These are phyloP conservation scores for Epichloe scottii DNA, from an alignment of 2,329 filamentous ascomycete genomes.

Conservation along the genomic window DNA sequence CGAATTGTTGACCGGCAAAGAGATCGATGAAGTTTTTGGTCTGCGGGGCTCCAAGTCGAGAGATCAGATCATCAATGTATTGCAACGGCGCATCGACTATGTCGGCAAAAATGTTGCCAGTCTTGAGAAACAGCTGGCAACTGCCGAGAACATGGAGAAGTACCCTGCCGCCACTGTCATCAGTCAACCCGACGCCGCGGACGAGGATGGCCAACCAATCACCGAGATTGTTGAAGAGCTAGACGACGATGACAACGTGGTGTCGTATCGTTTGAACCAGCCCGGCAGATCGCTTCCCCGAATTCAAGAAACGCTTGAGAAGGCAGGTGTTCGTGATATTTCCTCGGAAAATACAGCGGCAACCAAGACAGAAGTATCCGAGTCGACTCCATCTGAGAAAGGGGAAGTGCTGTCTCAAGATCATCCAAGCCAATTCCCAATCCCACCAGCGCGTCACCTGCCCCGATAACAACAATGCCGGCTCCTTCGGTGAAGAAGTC, in stretches of 20 bases:
- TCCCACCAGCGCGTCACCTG: neutral
- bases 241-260: conserved; percentile 78
- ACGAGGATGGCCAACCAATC: conserved; percentile 62
- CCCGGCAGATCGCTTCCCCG: conserved; percentile 56
- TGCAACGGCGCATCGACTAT: conserved; percentile 72
- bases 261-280: conserved; percentile 53
- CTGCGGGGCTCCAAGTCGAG: conserved; percentile 14
- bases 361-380: neutral
- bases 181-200: conserved; percentile 46
- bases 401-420: neutral
- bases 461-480: neutral
- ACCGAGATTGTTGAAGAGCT: conserved; percentile 88
- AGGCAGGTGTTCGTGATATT: conserved; percentile 54
- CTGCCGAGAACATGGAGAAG: conserved; percentile 47
- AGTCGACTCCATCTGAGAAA: neutral
- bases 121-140: conserved; percentile 59
- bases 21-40: conserved; percentile 36
- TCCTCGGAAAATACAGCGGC: conserved; percentile 2
- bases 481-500: conserved; percentile 33
- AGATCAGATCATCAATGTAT: conserved; percentile 43
- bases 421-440: neutral
- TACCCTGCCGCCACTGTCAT: conserved; percentile 50
- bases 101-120: conserved; percentile 69
- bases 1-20: conserved; percentile 46
- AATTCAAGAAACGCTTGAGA: conserved; percentile 59